These are phyloP conservation scores for Leccinum rimulosum DNA, from an alignment of 768 basidiomycete genomes.

Conservation along the genomic window DNA sequence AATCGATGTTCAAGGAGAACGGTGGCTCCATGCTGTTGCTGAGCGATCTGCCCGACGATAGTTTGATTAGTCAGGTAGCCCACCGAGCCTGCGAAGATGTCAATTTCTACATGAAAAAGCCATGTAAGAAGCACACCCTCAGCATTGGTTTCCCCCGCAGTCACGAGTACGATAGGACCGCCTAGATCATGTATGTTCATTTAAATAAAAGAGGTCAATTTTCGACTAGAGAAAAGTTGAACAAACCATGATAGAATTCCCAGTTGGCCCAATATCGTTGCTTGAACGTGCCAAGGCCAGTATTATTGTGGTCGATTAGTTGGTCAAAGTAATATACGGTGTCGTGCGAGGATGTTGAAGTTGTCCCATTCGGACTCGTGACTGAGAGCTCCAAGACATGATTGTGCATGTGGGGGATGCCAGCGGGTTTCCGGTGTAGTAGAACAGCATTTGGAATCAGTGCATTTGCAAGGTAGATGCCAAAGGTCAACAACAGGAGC, in stretches of 20 bases:
- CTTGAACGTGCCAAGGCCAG: constrained; percentile 67
- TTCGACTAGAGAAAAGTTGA: neutral
- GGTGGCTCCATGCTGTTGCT: constrained; percentile 60
- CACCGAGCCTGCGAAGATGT: constrained; percentile 24
- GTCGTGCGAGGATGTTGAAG: constrained; percentile 21
- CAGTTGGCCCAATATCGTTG: constrained; percentile 73
- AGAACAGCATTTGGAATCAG: constrained; percentile 23
- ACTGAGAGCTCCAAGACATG: constrained; percentile 7
- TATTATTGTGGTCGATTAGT: constrained; percentile 46
- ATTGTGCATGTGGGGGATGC: constrained; percentile 13
- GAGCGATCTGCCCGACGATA: constrained; percentile 62
- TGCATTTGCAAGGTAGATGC: constrained; percentile 16
- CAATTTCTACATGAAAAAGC: neutral
- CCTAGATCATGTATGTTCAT: constrained; percentile 7
- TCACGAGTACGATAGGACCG: constrained; percentile 35
- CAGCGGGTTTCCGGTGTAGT: constrained; percentile 16
- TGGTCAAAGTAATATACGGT: constrained; percentile 34
- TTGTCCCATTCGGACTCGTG: constrained; percentile 22
- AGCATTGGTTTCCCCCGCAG: constrained; percentile 67
- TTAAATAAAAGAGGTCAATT: neutral
- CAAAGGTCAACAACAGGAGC: constrained; percentile 9
- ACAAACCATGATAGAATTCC: constrained; percentile 60
- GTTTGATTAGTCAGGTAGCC: constrained; percentile 62
- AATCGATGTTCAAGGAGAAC: constrained; percentile 72
- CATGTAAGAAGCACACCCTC: constrained; percentile 26